Conservation (phyloP, 495 filamentous ascomycete species). For the Penicillium bialowiezense region DNA sequence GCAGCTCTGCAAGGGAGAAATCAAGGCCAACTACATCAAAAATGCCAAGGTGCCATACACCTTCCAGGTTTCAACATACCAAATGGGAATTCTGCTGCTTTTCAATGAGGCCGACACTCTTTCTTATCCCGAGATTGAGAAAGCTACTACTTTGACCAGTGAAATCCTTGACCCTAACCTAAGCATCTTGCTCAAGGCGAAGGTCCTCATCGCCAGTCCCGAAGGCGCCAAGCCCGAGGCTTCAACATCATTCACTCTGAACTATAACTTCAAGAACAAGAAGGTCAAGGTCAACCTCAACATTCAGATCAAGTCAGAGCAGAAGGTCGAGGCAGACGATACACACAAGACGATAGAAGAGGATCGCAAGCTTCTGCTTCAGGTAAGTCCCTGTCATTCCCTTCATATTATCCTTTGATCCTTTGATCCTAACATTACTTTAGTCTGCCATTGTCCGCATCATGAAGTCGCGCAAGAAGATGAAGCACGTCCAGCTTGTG, state of each 20-base stretch:
- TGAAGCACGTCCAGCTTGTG: slow-evolving; percentile 93
- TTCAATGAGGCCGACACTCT: slow-evolving; percentile 91
- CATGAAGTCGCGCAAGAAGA: slow-evolving; percentile 98
- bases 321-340: slow-evolving; percentile 91
- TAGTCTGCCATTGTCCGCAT: slow-evolving; percentile 98
- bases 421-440: slow-evolving; percentile 20
- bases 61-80: slow-evolving; percentile 96
- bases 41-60: slow-evolving; percentile 86
- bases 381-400: too few relatives aligned
- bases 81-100: slow-evolving; percentile 94
- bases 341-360: slow-evolving; percentile 99
- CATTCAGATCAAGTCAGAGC: slow-evolving; percentile 87
- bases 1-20: slow-evolving; percentile 96
- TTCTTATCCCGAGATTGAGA: slow-evolving; percentile 80
- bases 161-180: slow-evolving; percentile 86
- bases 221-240: slow-evolving; percentile 73
- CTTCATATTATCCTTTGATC: too few relatives aligned
- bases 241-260: slow-evolving; percentile 73
- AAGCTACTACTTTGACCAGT: slow-evolving; percentile 69
- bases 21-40: slow-evolving; percentile 90
- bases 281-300: slow-evolving; percentile 97
- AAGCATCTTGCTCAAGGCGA: slow-evolving; percentile 83
- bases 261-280: slow-evolving; percentile 95
- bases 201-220: slow-evolving; percentile 68
- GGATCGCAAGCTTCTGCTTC: slow-evolving; percentile 91